Percentiles rank a stretch among this genome's conserved stretches.
Conservation (phyloP, 2,329 filamentous ascomycete species). For the Neodidymelliopsis sp. region DNA sequence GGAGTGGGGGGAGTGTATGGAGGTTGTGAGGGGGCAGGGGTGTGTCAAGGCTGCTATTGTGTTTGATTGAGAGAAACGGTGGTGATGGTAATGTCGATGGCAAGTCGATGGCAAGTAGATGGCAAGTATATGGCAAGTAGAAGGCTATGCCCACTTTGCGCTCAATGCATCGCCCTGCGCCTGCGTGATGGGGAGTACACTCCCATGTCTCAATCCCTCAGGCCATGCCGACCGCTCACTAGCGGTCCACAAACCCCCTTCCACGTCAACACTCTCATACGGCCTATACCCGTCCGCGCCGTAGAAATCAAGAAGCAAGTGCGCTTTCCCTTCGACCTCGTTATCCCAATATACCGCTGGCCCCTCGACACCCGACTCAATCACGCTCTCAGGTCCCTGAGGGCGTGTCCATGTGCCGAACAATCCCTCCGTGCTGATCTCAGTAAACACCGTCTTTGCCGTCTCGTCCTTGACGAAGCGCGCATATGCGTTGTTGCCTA, state of each 20-base stretch:
- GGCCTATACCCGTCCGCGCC: conserved; percentile 59
- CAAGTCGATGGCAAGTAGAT: neutral
- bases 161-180: conserved; percentile 53
- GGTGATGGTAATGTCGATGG: no score
- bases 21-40: conserved; percentile 74
- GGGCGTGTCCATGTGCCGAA: conserved; percentile 62
- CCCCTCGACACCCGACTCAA: conserved; percentile 45
- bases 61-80: conserved; percentile 58
- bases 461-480: conserved; percentile 66
- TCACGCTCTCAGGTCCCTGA: conserved; percentile 54
- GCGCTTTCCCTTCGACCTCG: conserved; percentile 43
- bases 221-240: conserved; percentile 56
- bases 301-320: conserved; percentile 56
- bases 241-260: conserved; percentile 57
- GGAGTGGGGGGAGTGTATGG: conserved; percentile 73
- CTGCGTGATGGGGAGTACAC: conserved; percentile 58
- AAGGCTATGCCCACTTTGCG: conserved; percentile 34
- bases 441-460: conserved; percentile 60
- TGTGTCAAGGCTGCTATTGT: conserved; percentile 78
- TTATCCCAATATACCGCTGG: conserved; percentile 48
- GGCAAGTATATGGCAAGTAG: no score
- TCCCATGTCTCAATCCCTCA: conserved; percentile 60
- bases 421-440: conserved; percentile 58
- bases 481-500: conserved; percentile 55
- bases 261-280: conserved; percentile 56